Conservation (phyloP, 2,329 filamentous ascomycete genomes). For the Colletotrichum euphorbiae region DNA sequence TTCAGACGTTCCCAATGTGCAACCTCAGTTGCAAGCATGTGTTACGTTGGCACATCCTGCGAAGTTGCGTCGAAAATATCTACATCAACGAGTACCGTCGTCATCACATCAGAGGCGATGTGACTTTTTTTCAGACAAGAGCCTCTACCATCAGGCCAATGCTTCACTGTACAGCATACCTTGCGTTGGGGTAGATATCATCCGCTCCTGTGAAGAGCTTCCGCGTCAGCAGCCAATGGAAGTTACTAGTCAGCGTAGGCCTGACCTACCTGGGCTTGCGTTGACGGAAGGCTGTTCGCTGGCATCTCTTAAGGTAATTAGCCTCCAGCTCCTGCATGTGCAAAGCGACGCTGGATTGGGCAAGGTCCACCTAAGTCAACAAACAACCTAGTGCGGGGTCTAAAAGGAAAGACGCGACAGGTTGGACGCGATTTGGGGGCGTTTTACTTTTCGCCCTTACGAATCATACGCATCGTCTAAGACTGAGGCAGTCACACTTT, state of each 20-base stretch:
- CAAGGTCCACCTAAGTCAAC: constrained; percentile 36
- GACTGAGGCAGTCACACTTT: constrained; percentile 17
- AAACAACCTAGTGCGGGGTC: constrained; percentile 35
- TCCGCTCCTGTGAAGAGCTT: no score
- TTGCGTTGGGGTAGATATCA: no score
- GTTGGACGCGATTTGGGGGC: constrained; percentile 13
- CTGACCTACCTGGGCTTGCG: neutral
- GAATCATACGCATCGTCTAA: neutral
- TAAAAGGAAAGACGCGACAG: constrained; percentile 29
- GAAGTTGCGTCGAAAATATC: no score
- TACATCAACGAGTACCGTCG: no score
- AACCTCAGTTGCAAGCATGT: constrained; percentile 16
- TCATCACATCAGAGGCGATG: no score
- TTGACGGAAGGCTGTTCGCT: neutral
- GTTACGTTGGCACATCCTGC: neutral
- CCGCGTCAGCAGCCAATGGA: no score
- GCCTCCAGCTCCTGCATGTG: constrained; percentile 9
- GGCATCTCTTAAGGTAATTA: neutral
- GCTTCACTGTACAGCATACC: no score
- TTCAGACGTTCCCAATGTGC: neutral
- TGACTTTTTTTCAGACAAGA: no score
- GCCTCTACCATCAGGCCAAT: no score
- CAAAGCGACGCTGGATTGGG: constrained; percentile 20
- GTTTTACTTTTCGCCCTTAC: constrained; percentile 2
- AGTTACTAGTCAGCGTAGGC: neutral